Evolutionary conservation across 2,329 filamentous ascomycete species (phyloP).

Genomic region (Claviceps maximensis): DNA sequence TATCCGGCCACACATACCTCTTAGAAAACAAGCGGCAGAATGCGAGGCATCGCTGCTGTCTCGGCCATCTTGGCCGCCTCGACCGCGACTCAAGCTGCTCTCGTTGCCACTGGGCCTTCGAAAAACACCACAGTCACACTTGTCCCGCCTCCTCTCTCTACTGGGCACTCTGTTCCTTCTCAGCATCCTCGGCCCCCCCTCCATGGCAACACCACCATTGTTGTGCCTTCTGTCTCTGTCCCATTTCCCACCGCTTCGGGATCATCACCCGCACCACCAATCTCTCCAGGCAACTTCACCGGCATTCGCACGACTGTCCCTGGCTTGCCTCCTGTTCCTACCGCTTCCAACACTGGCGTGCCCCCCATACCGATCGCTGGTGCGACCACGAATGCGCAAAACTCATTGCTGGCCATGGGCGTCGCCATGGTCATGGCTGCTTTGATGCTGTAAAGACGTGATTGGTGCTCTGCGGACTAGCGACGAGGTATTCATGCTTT

Average conservation of each 20-base stretch:
- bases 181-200: not conserved
- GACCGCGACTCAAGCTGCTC: not conserved
- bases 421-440: conserved; percentile 6
- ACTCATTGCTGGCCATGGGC: conserved; percentile 6
- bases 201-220: not conserved
- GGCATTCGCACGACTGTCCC: not conserved
- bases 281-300: conserved; percentile 1
- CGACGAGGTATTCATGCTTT: not conserved
- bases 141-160: not conserved
- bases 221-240: not conserved
- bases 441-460: conserved; percentile 2
- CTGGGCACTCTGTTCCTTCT: not conserved
- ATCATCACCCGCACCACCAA: not conserved
- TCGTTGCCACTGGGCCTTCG: not conserved
- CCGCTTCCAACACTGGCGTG: not conserved
- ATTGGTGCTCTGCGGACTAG: not conserved
- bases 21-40: conserved; percentile 4
- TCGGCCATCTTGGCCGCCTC: conserved; percentile 9
- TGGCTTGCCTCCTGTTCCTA: not conserved
- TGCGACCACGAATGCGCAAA: conserved; percentile 4
- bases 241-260: not conserved
- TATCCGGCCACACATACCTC: not conserved
- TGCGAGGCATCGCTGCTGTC: conserved; percentile 10
- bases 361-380: conserved; percentile 1
- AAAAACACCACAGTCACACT: not conserved